Base-by-base conservation (phyloP, 257 asterid genomes). In the Lavandula angustifolia region DNA sequence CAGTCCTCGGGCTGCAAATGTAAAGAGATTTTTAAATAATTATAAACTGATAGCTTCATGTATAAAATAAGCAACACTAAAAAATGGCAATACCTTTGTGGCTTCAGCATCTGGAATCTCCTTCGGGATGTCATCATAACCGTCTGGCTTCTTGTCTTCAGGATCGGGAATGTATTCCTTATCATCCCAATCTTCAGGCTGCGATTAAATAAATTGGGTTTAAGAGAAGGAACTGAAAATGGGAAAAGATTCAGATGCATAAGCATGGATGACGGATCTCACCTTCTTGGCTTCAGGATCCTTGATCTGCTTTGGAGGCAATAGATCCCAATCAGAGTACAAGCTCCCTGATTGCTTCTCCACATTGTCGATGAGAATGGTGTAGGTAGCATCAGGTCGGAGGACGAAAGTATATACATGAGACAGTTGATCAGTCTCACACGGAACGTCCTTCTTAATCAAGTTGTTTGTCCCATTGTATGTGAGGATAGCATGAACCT, bases 101-200 rank as follows among this genome's bases (percentile, higher is more conserved):
- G 99, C 95, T n/a, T 94, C 99, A 52, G 89, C 64, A 67, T 94
- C 99, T 0, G 88, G 72, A 62, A 94, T 84, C 79, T 94, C 97
- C 82, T 83, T 82, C 0, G 91, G 92, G 62, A 90, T 86, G 80
- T 94, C 97, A 80, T 94, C 99, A 65, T 94, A 94, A 22, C 94
- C 99, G 97, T 86, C 99, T 59, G 99, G 99, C 79, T 90, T 94
- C 84, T 83, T 87, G 77, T 90, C 97, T 77, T 90, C 97, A 0
- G 99, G 96, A 67, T 94, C 99, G 66, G 87, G 60, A 73, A 94
- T 90, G 81, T 41, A 87, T 71, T 94, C 99, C 75, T 87, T 87
- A 2, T 87, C 99, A 74, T 94, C 97, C 99, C 99, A 94, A 76
- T 90, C 96, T 76, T 90, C 97, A 67, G 99, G 99, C 99, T 94